Evolutionary conservation across 257 asterid species (phyloP).

Genomic region (Lycium ferocissimum): DNA sequence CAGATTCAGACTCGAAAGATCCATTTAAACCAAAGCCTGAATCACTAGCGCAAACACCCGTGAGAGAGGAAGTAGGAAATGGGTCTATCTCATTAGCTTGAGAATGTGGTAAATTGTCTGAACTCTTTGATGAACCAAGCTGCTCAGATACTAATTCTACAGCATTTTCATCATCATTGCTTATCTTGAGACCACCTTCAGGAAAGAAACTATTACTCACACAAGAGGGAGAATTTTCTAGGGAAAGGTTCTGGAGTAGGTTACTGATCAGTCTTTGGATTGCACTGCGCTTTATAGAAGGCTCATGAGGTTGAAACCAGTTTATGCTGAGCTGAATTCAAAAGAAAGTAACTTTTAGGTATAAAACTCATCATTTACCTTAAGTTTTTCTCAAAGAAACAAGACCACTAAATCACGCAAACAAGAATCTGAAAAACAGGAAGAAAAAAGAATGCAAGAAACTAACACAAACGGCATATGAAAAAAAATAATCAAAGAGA

Average conservation of each 20-base stretch:
- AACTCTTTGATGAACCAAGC: constrained; percentile 39
- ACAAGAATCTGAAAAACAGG: neutral
- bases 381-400: neutral
- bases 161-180: constrained; percentile 48
- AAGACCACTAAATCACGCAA: neutral
- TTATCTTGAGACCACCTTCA: constrained; percentile 38
- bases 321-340: constrained; percentile 64
- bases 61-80: constrained; percentile 55
- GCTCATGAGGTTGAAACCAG: constrained; percentile 90
- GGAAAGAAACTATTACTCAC: constrained; percentile 44
- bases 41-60: constrained; percentile 46
- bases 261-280: constrained; percentile 70
- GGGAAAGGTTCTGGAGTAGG: constrained; percentile 57
- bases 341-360: constrained; percentile 21
- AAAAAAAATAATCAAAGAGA: neutral
- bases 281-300: constrained; percentile 71
- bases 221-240: constrained; percentile 54
- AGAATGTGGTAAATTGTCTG: constrained; percentile 47
- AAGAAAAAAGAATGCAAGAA: neutral
- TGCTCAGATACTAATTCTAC: constrained; percentile 41
- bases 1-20: constrained; percentile 57
- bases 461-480: neutral
- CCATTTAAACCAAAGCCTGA: constrained; percentile 58
- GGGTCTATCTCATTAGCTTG: constrained; percentile 63
- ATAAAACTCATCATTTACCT: constrained; percentile 27